These are phyloP conservation scores for Acer saccharum DNA, from an alignment of 345 rosid genomes.

Conservation along the genomic window DNA sequence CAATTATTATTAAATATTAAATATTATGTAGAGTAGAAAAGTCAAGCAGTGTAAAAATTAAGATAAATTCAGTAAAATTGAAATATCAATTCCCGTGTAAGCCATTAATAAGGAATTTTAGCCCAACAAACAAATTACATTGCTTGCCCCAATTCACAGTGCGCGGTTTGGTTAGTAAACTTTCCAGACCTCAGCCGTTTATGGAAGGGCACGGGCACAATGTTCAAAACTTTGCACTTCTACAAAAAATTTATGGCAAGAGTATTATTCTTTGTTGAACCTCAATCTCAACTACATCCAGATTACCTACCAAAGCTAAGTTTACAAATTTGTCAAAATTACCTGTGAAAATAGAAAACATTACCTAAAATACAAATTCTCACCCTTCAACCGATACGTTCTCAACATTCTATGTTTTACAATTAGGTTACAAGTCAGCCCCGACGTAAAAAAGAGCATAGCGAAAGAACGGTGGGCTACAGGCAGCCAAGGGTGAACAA, in stretches of 20 bases:
- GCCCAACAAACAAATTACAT: too few species aligned
- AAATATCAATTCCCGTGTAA: too few species aligned
- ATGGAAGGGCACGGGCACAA: too few species aligned
- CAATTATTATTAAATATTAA: too few species aligned
- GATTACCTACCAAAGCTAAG: neutral
- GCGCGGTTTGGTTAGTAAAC: too few species aligned
- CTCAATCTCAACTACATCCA: neutral
- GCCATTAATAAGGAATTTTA: too few species aligned
- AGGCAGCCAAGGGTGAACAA: neutral
- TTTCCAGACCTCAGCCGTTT: too few species aligned
- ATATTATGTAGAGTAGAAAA: too few species aligned
- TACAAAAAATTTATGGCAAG: neutral
- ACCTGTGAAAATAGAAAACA: neutral
- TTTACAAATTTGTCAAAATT: slow-evolving; percentile 11
- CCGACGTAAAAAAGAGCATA: neutral
- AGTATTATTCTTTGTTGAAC: neutral
- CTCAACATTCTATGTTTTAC: neutral
- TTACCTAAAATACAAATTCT: slow-evolving; percentile 13
- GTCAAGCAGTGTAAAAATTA: too few species aligned
- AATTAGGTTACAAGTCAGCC: neutral
- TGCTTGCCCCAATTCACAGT: too few species aligned
- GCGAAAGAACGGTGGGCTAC: neutral
- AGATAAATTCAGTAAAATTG: too few species aligned
- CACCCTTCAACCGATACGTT: neutral
- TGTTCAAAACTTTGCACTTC: neutral